Evolutionary conservation across 1,139 yeast genomes (phyloP).

Genomic region (Nadsonia starkeyi-henricii): DNA sequence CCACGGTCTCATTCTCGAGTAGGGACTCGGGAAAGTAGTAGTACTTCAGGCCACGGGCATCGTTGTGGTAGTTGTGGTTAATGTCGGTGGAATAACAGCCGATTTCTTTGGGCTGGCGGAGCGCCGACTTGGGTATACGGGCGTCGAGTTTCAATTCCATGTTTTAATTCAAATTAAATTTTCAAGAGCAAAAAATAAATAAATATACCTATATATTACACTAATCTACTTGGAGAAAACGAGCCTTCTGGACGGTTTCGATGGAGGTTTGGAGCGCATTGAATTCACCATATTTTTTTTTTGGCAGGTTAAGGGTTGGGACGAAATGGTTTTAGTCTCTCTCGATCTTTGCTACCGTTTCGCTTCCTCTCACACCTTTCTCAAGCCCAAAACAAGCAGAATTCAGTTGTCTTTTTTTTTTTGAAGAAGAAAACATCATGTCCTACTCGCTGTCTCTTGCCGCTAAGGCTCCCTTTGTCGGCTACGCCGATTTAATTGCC

Average conservation of each 20-base stretch:
- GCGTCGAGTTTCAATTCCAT: not conserved
- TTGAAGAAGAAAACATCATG: not conserved
- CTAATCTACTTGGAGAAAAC: no score
- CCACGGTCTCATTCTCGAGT: slow-evolving; percentile 36
- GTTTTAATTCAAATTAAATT: slow-evolving; percentile 1
- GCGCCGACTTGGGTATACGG: slow-evolving; percentile 7
- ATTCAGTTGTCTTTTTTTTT: not conserved
- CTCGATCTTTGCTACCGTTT: no score
- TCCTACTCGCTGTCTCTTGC: slow-evolving; percentile 32
- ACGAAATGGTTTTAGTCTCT: no score
- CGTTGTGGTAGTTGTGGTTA: slow-evolving; percentile 35
- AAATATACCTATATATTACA: no score
- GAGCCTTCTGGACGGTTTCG: no score
- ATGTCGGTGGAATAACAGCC: slow-evolving; percentile 42
- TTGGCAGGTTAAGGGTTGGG: no score
- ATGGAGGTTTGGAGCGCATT: no score
- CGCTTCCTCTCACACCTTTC: no score
- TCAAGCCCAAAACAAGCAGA: not conserved
- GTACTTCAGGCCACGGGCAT: slow-evolving; percentile 43
- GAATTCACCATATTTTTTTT: no score
- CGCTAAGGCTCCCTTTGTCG: slow-evolving; percentile 72
- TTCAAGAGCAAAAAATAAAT: not conserved
- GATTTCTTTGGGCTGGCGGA: slow-evolving; percentile 66
- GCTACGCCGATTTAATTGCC: slow-evolving; percentile 70
- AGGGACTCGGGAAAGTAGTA: slow-evolving; percentile 66